These are phyloP conservation scores for Prinsepia uniflora DNA, from an alignment of 306 rosid species.

Conservation along the genomic window DNA sequence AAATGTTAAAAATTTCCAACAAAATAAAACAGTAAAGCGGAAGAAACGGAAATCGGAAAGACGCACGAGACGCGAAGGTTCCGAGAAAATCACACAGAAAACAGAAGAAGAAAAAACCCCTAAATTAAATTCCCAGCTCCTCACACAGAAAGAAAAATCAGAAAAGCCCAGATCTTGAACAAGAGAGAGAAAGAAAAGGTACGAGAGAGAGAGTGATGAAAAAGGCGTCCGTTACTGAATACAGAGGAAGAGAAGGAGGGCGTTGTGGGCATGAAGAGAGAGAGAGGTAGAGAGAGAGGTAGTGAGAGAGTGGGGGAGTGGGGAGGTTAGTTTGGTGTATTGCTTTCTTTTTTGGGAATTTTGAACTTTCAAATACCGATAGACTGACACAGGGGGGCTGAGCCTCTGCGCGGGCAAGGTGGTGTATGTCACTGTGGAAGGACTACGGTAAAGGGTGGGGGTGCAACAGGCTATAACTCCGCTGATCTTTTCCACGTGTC, in stretches of 20 bases:
- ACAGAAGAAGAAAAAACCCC: neutral
- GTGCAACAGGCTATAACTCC: neutral
- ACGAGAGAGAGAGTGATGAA: constrained; percentile 24
- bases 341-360: constrained; percentile 18
- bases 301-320: neutral
- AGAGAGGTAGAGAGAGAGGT: neutral
- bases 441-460: neutral
- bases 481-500: constrained; percentile 5
- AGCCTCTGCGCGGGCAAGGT: constrained; percentile 42
- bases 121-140: neutral
- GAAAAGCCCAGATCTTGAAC: constrained; percentile 16
- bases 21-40: neutral
- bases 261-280: neutral
- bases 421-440: neutral
- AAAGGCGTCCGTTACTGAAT: neutral
- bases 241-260: constrained; percentile 11
- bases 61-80: constrained; percentile 5
- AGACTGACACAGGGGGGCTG: constrained; percentile 12
- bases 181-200: neutral
- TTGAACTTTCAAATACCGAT: constrained; percentile 61
- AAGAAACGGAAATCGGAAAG: constrained; percentile 26
- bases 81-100: constrained; percentile 6
- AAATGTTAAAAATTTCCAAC: neutral
- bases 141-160: neutral
- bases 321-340: neutral